Percentiles rank a stretch among this genome's conserved stretches.
Conservation (phyloP, 176 grass and related monocot species). For the Cenchrus purpureus region DNA sequence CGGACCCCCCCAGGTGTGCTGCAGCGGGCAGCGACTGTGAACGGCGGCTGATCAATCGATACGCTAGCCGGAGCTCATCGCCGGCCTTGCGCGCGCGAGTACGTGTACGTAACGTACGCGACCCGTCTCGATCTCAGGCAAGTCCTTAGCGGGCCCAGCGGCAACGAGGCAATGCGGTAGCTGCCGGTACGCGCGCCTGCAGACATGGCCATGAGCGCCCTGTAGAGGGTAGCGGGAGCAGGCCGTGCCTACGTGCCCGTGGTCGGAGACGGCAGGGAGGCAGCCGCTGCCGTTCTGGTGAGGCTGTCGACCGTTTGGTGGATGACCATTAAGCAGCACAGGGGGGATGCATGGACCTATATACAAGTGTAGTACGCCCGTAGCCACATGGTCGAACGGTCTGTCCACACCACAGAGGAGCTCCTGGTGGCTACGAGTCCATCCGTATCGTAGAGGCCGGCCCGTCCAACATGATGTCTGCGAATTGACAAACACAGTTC, state of each 20-base stretch:
- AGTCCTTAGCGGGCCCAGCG: background rate
- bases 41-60: too few relatives aligned
- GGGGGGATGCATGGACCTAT: background rate
- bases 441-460: background rate
- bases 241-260: background rate
- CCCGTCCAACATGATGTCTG: constrained; percentile 9
- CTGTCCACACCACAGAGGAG: background rate
- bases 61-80: background rate
- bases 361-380: background rate
- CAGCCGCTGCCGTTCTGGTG: constrained; percentile 8
- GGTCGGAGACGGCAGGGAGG: constrained; percentile 9
- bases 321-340: background rate
- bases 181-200: constrained; percentile 24
- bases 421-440: background rate
- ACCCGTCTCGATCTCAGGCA: background rate
- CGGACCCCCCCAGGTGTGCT: background rate
- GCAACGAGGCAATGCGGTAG: background rate
- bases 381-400: constrained; percentile 22
- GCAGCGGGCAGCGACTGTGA: too few relatives aligned
- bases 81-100: too few relatives aligned
- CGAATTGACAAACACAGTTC: background rate
- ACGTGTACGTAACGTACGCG: background rate
- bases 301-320: constrained; percentile 45
- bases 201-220: constrained; percentile 23
- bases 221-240: background rate